These are phyloP conservation scores for Diplodia scrobiculata DNA, from an alignment of 2,329 filamentous ascomycete genomes.

Conservation along the genomic window DNA sequence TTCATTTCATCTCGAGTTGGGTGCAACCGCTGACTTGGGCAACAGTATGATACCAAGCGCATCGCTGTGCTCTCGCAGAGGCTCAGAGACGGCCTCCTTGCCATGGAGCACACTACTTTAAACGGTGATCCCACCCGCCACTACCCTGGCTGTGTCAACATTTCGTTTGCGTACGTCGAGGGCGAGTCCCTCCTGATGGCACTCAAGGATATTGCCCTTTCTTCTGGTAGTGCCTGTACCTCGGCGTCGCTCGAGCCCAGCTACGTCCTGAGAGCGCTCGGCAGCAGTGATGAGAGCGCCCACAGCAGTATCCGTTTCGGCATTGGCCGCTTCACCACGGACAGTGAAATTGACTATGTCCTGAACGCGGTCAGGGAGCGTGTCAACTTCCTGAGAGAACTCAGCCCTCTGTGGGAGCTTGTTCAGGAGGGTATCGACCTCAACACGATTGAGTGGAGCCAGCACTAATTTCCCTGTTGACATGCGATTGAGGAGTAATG, in stretches of 20 bases:
- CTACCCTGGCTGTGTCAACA: constrained; percentile 96
- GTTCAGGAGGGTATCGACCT: constrained; percentile 96
- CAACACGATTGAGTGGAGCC: constrained; percentile 96
- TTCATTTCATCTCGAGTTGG: not conserved
- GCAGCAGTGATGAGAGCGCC: constrained; percentile 94
- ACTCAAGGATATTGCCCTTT: constrained; percentile 94
- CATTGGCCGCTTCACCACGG: constrained; percentile 94
- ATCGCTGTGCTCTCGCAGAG: constrained; percentile 81
- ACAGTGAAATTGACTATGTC: constrained; percentile 94
- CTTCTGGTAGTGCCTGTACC: constrained; percentile 94
- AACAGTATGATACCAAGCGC: constrained; percentile 86
- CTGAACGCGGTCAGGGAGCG: constrained; percentile 89
- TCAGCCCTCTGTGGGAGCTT: constrained; percentile 95
- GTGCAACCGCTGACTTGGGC: constrained; percentile 30
- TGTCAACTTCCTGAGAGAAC: constrained; percentile 87
- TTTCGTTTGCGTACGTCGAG: constrained; percentile 97
- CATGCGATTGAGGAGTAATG: constrained; percentile 8
- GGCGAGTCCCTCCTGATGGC: constrained; percentile 98
- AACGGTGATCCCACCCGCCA: constrained; percentile 83
- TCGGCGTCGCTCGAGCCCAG: constrained; percentile 95
- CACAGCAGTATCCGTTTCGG: constrained; percentile 98
- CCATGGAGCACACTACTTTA: constrained; percentile 87
- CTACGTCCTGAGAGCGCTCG: constrained; percentile 90
- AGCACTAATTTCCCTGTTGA: constrained; percentile 67
- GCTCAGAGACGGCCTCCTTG: constrained; percentile 76